Conservation (phyloP, 352 stramenopile species). For the Globisporangium nodosum region DNA sequence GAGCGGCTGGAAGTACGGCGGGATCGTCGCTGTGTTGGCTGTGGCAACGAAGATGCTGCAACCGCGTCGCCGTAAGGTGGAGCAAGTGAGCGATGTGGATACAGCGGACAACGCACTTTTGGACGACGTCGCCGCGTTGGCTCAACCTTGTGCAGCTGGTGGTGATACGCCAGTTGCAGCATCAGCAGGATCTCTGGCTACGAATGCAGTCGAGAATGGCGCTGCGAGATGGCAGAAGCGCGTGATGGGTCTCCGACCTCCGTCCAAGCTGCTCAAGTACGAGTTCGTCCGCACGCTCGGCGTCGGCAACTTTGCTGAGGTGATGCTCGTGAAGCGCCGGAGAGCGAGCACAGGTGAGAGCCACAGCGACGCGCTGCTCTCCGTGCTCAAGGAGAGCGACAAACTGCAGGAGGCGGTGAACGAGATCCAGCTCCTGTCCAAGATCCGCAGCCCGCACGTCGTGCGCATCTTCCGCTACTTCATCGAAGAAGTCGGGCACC, state of each 20-base stretch:
- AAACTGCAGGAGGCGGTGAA: constrained; percentile 75
- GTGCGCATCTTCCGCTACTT: constrained; percentile 75
- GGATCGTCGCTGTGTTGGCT: constrained; percentile 35
- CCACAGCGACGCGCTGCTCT: constrained; percentile 16
- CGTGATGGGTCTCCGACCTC: constrained; percentile 28
- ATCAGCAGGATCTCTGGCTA: background rate
- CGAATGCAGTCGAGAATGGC: constrained; percentile 26
- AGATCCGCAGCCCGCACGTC: constrained; percentile 52
- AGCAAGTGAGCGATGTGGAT: background rate
- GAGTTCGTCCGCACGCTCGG: constrained; percentile 58
- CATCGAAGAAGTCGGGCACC: constrained; percentile 69
- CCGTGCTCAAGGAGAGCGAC: constrained; percentile 78
- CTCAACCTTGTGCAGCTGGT: background rate
- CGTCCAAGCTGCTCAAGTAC: constrained; percentile 62
- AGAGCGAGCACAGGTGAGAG: background rate
- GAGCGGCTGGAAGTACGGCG: constrained; percentile 31
- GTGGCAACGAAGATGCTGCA: constrained; percentile 31
- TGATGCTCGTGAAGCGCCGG: constrained; percentile 59
- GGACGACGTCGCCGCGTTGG: constrained; percentile 5
- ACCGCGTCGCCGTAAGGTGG: constrained; percentile 5
- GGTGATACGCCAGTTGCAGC: constrained; percentile 5
- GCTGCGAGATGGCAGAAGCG: constrained; percentile 48
- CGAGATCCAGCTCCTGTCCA: constrained; percentile 62
- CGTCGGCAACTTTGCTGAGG: constrained; percentile 68
- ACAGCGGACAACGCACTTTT: background rate